These are phyloP conservation scores for Tetrastigma voinierianum DNA, from an alignment of 164 flowering plant genomes.

Conservation along the genomic window DNA sequence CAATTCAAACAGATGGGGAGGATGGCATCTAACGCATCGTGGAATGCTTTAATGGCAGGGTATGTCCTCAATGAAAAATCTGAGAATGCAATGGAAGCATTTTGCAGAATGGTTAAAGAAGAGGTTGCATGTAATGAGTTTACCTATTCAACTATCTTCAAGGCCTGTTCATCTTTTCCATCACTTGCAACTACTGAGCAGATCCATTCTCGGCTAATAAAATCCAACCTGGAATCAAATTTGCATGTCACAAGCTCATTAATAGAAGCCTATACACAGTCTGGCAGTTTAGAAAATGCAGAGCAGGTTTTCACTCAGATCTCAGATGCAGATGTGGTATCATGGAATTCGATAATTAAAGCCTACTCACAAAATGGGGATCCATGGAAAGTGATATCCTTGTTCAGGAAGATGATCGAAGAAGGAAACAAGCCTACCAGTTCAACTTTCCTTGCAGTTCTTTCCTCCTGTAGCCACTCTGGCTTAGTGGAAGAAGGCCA, in stretches of 20 bases:
- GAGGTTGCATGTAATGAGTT: constrained; percentile 18
- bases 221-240: constrained; percentile 9
- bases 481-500: not conserved
- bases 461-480: constrained; percentile 13
- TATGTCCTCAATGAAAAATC: constrained; percentile 13
- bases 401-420: constrained; percentile 20
- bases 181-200: constrained; percentile 22
- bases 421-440: constrained; percentile 22
- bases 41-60: constrained; percentile 31
- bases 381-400: constrained; percentile 13
- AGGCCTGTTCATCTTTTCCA: constrained; percentile 21
- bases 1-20: constrained; percentile 14
- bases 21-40: constrained; percentile 18
- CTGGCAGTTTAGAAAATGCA: constrained; percentile 22
- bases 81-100: constrained; percentile 24
- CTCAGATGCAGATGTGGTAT: constrained; percentile 13
- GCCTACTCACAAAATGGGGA: constrained; percentile 22
- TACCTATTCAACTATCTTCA: constrained; percentile 22
- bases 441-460: constrained; percentile 26
- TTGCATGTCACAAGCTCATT: constrained; percentile 23
- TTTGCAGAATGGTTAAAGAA: constrained; percentile 14
- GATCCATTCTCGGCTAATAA: constrained; percentile 19
- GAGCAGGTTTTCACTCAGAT: constrained; percentile 16
- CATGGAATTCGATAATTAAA: constrained; percentile 27
- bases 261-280: constrained; percentile 25